Evolutionary conservation across 164 flowering plant species (phyloP), one percentile per base, ranked within the genome.

Genomic region (Nelumbo lutea): DNA sequence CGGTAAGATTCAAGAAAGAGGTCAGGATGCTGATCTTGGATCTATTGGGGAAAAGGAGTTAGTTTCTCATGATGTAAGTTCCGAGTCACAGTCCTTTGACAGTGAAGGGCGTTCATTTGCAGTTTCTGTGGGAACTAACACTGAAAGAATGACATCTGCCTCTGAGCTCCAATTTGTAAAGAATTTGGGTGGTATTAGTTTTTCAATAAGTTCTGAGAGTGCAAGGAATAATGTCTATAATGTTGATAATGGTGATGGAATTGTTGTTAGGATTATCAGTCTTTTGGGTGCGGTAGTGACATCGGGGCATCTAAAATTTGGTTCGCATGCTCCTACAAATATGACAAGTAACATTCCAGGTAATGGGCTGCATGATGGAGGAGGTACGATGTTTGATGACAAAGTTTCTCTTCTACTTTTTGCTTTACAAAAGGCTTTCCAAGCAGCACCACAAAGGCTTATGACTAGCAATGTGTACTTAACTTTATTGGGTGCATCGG

Each of bases 221-320:
- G 99, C 98, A 43, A 79, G 97, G 76, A 95, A 93, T 75, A 95
- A 92, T 82, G 93, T 85, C 59, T 89, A 90, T 76, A 95, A 92
- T 80, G 75, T 83, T 66, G 99, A 95, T 68, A 86, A 83, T 77
- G 85, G 83, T 75, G 99, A 95, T 83, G 95, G 89, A 13, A 77
- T 92, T 77, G 87, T 92, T 82, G 87, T 90, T 76, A 86, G 90
- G 13, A 85, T 95, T 68, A 90, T 95, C 72, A 86, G 83, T 50
- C 77, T 95, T 41, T 62, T 89, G 66, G 98, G 97, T 69, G 91
- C 97, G 67, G 70, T 95, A 65, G 82, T 95, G 62, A 62, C 87
- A 44, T 82, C 85, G 15, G 97, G 97, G 38, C 88, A 88, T 76
- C 69, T 95, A 73, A 90, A 83, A 77, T 79, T 88, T 75, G 88